Percentiles rank a stretch among this genome's conserved stretches.
Evolutionary conservation across 176 grass and related monocot species (phyloP).

Genomic region (Oryza glaberrima): DNA sequence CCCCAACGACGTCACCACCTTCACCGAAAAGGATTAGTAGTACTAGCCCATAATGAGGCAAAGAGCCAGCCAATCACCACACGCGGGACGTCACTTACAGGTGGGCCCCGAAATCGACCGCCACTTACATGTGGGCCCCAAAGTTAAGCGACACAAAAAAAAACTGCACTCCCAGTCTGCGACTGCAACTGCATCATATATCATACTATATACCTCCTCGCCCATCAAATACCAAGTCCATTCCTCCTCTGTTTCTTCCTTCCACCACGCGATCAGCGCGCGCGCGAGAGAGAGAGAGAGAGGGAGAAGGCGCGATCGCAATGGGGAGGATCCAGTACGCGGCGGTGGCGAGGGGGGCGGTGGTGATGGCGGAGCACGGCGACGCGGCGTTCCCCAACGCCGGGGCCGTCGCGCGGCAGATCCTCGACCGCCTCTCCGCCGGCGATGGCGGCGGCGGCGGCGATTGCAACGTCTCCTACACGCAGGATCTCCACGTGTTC

Average conservation of each 20-base stretch:
- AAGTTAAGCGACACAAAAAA: neutral
- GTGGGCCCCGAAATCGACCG: neutral
- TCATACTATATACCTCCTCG: neutral
- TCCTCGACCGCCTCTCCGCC: constrained; percentile 65
- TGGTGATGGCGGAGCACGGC: constrained; percentile 76
- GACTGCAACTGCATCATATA: neutral
- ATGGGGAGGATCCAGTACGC: constrained; percentile 68
- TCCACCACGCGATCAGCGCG: neutral
- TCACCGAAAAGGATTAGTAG: neutral
- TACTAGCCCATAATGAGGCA: neutral
- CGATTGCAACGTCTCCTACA: constrained; percentile 86
- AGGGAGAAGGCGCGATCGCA: no score
- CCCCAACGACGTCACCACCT: neutral
- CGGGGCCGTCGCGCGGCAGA: constrained; percentile 63
- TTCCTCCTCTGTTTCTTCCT: neutral
- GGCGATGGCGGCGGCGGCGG: neutral
- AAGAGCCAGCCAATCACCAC: neutral
- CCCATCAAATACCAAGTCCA: neutral
- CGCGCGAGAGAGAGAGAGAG: no score
- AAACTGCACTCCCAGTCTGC: no score
- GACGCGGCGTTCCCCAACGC: constrained; percentile 53
- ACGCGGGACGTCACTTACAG: neutral
- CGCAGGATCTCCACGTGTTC: constrained; percentile 81
- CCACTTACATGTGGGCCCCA: neutral
- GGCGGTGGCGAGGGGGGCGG: constrained; percentile 69